Conservation (phyloP, 805 yeast genomes). For the Maudiozyma serrabonitensis region DNA sequence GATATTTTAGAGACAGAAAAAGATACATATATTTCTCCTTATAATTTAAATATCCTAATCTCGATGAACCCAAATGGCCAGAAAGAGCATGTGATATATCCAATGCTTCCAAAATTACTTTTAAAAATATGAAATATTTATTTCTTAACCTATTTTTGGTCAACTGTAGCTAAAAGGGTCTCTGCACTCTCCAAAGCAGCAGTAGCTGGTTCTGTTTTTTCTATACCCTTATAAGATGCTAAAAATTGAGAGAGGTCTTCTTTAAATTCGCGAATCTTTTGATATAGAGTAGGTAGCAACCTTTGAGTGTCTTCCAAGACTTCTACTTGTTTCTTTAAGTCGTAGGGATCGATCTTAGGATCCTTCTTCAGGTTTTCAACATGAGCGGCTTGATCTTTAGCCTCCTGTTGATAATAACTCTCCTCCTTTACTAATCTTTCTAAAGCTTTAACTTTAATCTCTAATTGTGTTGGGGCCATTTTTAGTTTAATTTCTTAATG, state of each 20-base stretch:
- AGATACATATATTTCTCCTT: too few species aligned
- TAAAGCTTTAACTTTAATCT: slow-evolving; percentile 63
- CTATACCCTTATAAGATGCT: slow-evolving; percentile 29
- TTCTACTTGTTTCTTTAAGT: slow-evolving; percentile 45
- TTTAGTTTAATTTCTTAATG: background rate
- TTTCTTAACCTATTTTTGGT: background rate
- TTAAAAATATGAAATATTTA: too few species aligned
- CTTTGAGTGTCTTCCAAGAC: slow-evolving; percentile 46
- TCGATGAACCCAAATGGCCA: too few species aligned
- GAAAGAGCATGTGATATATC: too few species aligned
- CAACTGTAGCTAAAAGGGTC: slow-evolving; percentile 10
- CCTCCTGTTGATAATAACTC: slow-evolving; percentile 48
- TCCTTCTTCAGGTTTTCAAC: slow-evolving; percentile 39
- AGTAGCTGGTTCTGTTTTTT: slow-evolving; percentile 24
- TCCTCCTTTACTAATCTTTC: slow-evolving; percentile 63
- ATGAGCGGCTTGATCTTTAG: slow-evolving; percentile 40
- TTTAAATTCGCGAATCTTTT: slow-evolving; percentile 33
- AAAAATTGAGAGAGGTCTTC: slow-evolving; percentile 34
- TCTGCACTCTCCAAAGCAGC: slow-evolving; percentile 21
- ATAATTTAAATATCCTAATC: too few species aligned
- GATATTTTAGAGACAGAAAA: too few species aligned
- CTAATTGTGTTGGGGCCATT: slow-evolving; percentile 64
- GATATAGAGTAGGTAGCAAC: slow-evolving; percentile 40
- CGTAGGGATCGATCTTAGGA: slow-evolving; percentile 49
- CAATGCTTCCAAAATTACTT: too few species aligned